Base-by-base conservation (phyloP, 192 early-diverging fungal genomes). In the Coemansia sp. region DNA sequence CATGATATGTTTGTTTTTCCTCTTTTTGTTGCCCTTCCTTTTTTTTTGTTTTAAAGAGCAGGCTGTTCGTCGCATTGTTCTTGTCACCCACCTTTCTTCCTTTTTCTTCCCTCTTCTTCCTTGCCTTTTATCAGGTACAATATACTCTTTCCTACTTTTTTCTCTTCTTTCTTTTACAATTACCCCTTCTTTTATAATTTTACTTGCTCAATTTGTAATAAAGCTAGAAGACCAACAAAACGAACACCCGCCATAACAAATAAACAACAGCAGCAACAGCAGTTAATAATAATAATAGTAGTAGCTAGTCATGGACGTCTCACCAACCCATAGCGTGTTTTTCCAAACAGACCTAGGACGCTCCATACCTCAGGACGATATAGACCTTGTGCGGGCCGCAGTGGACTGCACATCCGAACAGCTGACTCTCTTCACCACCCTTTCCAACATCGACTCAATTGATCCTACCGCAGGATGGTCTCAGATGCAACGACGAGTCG, bases 401-500 rank as follows among this genome's bases (percentile, higher is more conserved):
- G 65, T 63, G 5, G 62, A 65, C 19, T 39, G 32, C 41, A 82
- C 79, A 3, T 43, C 43, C 7, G 62, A 71, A 0, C 67, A 82
- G 46, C 71, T 82, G 45, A 76, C 73, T 0, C 67, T 82, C 13
- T 76, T 82, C 67, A 26, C 73, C 19, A 11, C 74, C 9, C 58
- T 82, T 6, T 37, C 41, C 37, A 48, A 65, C 15, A 51, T 62
- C 5, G 10, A 15, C 16, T 11, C 40, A n/a, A 41, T 65, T 0
- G 64, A 21, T 18, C 51, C 32, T 5, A 56, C 18, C 42, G 41
- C 11, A 21, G 79, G 79, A 6, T 82, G 79, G 79, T 61, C 68
- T 58, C 69, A 67, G 48, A 76, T 82, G 79, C 79, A 82, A 66
- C 74, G 68, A 16, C 79, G 74, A 10, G 51, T 82, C 9, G 70